These are phyloP conservation scores for Agrocybe pediades DNA, from an alignment of 768 basidiomycete genomes.

Conservation along the genomic window DNA sequence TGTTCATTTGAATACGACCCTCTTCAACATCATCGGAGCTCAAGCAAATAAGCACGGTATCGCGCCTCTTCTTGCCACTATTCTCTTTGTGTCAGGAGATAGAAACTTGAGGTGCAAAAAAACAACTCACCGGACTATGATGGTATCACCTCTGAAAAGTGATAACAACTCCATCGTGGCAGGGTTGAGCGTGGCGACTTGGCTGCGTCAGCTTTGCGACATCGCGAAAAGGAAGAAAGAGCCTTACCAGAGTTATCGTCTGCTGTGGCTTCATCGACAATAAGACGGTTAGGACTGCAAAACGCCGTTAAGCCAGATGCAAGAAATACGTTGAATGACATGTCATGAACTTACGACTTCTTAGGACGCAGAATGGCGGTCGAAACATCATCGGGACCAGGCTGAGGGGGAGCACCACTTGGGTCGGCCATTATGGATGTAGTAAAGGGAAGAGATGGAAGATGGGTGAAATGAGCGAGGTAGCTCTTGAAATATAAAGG, in stretches of 20 bases:
- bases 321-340: constrained; percentile 4
- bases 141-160: constrained; percentile 96
- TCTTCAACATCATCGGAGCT: constrained; percentile 97
- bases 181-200: constrained; percentile 94
- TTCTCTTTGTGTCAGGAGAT: not conserved
- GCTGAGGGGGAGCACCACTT: constrained; percentile 79
- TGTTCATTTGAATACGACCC: constrained; percentile 98
- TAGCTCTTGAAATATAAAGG: constrained; percentile 28
- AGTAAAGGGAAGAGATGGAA: constrained; percentile 20
- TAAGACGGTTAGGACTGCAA: constrained; percentile 90
- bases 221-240: not conserved
- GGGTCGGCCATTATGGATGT: constrained; percentile 66
- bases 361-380: constrained; percentile 96
- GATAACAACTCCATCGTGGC: constrained; percentile 93
- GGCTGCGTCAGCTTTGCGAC: constrained; percentile 14
- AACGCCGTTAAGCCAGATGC: constrained; percentile 20
- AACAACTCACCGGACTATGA: constrained; percentile 76
- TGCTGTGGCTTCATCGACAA: constrained; percentile 90
- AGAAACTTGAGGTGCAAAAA: not conserved
- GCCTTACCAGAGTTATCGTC: constrained; percentile 93
- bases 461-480: constrained; percentile 20
- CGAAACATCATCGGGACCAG: constrained; percentile 87
- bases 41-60: constrained; percentile 96
- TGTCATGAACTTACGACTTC: constrained; percentile 81
- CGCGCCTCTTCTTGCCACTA: constrained; percentile 96